A percentile compares a stretch with the other conserved stretches of the same genome.
phyloP scores from a whole-genome alignment of 2,329 filamentous ascomycete genomes.

The Salinomyces thailandicus region DNA sequence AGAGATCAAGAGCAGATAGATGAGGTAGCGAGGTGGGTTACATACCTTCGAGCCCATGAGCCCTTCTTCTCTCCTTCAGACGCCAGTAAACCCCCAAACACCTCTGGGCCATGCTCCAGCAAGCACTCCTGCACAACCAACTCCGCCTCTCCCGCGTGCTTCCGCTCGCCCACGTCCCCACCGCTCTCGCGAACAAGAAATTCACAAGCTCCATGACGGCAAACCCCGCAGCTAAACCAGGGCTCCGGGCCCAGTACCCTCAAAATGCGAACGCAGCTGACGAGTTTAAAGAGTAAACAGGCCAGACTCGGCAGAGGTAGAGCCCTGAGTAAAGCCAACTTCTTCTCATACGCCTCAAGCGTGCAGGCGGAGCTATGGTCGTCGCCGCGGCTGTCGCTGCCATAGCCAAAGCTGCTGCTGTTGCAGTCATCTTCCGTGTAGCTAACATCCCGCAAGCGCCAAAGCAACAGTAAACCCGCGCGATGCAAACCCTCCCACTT shows the following conservation, averaged over 20 bases:
- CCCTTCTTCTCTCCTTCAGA: slow-evolving; percentile 2
- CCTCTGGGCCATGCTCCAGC: slow-evolving; percentile 20
- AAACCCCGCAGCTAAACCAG: no score
- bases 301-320: slow-evolving; percentile 24
- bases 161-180: slow-evolving; percentile 13
- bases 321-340: slow-evolving; percentile 16
- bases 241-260: slow-evolving; percentile 23
- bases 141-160: slow-evolving; percentile 21
- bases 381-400: no score
- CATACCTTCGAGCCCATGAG: slow-evolving; percentile 1
- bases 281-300: slow-evolving; percentile 24
- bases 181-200: no score
- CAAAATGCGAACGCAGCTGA: slow-evolving; percentile 22
- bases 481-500: slow-evolving; percentile 24
- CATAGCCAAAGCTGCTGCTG: no score
- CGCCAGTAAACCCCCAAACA: slow-evolving; percentile 17
- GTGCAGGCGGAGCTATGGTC: no score
- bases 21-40: background rate
- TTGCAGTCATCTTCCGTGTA: no score
- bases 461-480: slow-evolving; percentile 23
- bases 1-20: background rate
- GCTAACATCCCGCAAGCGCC: slow-evolving; percentile 23
- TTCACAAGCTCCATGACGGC: no score
- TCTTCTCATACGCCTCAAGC: slow-evolving; percentile 2
- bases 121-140: slow-evolving; percentile 25